Evolutionary conservation across 228 moss, liverwort and hornwort species (phyloP), one percentile per base, ranked within the genome.

Genomic region (Sphagnum fallax): DNA sequence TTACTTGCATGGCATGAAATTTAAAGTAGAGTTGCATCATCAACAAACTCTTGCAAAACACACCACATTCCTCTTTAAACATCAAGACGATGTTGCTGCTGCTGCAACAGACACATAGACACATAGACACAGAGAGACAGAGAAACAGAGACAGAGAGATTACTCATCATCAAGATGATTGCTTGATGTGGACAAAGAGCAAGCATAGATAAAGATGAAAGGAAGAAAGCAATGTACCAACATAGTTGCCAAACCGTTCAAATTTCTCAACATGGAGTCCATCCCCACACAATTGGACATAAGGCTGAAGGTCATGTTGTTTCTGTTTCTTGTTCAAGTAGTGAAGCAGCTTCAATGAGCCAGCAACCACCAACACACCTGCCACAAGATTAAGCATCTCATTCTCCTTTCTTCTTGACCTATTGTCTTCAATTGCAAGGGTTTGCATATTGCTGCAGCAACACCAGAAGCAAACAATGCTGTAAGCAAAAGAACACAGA

Each of bases 211-310:
- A 8, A 8, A 55, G 55, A 55, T 8, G 50, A n/a, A 6, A 4
- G 15, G 47, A 58, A 6, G 49, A n/a, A 48, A 52, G 59, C 66
- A 48, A 80, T 79, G 76, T 73, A 95, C 95, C 92, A 3, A 96
- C 89, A 69, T 86, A 96, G 52, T 86, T 79, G 18, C 95, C 95
- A 64, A 96, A 96, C 51, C 72, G 60, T 68, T 96, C 91, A 5
- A 95, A 64, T 13, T 74, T 73, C 58, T 72, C 84, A 49, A 89
- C 79, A 1, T 52, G 52, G 67, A 90, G 89, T 9, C 63, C 73
- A 4, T 80, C 68, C 52, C 62, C 62, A 4, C 55, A 55, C 48
- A 67, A 70, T 6, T 16, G 16, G 49, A 80, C 72, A 55, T 52
- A 52, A 1, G 95, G 92, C 48, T 75, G 60, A n/a, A 89, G 47